These are phyloP conservation scores for Trichoderma breve DNA, from an alignment of 2,329 filamentous ascomycete species.

Conservation along the genomic window DNA sequence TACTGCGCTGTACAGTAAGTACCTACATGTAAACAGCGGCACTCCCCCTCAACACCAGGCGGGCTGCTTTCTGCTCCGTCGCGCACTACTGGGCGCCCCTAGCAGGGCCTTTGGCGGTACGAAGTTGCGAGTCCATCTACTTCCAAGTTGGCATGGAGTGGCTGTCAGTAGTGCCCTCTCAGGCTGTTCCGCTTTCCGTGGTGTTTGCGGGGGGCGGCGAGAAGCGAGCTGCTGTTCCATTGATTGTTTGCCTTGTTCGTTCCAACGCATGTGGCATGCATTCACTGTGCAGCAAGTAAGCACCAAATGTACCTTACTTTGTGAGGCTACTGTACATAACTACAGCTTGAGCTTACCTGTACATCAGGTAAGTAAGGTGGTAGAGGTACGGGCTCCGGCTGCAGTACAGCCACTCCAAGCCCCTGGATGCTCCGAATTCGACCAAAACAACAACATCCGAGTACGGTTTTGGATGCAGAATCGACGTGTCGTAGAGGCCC, in stretches of 20 bases:
- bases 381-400: no score
- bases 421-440: neutral
- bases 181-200: neutral
- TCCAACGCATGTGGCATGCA: neutral
- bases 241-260: neutral
- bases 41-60: neutral
- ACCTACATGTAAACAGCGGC: neutral
- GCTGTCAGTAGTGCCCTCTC: neutral
- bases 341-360: neutral
- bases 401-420: neutral
- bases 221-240: neutral
- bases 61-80: neutral
- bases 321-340: neutral
- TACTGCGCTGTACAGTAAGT: neutral
- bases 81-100: neutral
- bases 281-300: neutral
- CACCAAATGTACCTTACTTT: neutral
- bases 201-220: neutral
- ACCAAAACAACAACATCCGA: neutral
- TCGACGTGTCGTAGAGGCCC: neutral
- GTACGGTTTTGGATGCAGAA: neutral
- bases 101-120: neutral
- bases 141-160: neutral
- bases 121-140: neutral
- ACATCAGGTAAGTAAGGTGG: neutral